phyloP scores from a whole-genome alignment of 345 rosid genomes.

The Eucalyptus fibrosa region DNA sequence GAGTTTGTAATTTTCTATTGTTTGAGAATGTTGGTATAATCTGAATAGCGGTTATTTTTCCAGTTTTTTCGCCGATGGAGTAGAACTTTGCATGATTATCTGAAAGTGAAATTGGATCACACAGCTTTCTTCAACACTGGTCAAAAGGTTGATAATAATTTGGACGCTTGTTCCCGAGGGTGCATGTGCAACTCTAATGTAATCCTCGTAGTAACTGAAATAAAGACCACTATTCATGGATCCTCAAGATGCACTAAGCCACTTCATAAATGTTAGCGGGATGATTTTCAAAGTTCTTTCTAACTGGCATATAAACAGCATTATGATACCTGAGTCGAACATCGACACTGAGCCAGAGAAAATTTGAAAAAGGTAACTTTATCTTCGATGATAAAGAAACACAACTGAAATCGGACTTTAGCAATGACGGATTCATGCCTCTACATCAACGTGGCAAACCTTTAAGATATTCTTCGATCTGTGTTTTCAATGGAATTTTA shows the following conservation, averaged over 20 bases:
- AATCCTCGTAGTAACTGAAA: background rate
- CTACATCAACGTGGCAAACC: too few species aligned
- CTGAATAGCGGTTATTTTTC: background rate
- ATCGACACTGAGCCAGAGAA: background rate
- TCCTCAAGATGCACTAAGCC: background rate
- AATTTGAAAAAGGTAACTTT: background rate
- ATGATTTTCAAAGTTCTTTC: background rate
- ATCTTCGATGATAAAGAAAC: too few species aligned
- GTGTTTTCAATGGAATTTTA: too few species aligned
- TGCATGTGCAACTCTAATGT: background rate
- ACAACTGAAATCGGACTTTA: too few species aligned
- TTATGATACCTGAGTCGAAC: too few species aligned
- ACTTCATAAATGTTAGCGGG: background rate
- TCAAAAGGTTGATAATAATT: background rate
- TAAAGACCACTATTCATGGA: background rate
- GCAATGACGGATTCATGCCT: too few species aligned
- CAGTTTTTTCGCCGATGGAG: background rate
- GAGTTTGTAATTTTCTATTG: background rate
- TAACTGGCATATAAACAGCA: too few species aligned
- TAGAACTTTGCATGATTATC: background rate
- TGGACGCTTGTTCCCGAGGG: background rate
- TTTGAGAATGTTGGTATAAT: background rate
- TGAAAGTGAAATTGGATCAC: background rate
- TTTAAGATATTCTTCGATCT: too few species aligned
- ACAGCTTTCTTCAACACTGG: background rate